Percentiles rank a stretch among this genome's conserved stretches.
These are phyloP conservation scores for Penicillium hordei DNA, from an alignment of 2,329 filamentous ascomycete genomes.

Conservation along the genomic window DNA sequence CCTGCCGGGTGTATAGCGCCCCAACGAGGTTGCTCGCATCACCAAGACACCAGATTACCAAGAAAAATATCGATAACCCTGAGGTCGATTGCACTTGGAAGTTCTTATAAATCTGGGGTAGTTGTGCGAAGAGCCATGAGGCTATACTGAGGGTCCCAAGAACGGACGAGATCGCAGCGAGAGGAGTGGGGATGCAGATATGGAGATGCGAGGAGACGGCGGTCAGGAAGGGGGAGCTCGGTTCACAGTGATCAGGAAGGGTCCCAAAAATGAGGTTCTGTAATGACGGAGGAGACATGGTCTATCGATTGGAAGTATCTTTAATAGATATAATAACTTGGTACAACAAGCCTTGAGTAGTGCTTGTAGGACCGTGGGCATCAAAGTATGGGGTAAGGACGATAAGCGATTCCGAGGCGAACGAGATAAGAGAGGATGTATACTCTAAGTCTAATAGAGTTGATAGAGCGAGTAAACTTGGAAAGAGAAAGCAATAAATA, in stretches of 20 bases:
- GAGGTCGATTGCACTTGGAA: slow-evolving; percentile 63
- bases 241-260: slow-evolving; percentile 61
- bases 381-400: slow-evolving; percentile 5
- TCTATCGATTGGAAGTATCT: background rate
- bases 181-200: slow-evolving; percentile 62
- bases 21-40: slow-evolving; percentile 64
- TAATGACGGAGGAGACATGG: slow-evolving; percentile 35
- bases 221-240: slow-evolving; percentile 57
- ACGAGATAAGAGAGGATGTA: background rate
- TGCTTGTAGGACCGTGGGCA: background rate
- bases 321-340: background rate
- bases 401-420: slow-evolving; percentile 9
- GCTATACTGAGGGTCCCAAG: slow-evolving; percentile 63
- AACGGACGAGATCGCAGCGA: slow-evolving; percentile 61
- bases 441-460: background rate
- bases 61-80: slow-evolving; percentile 64
- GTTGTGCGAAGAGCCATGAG: slow-evolving; percentile 68
- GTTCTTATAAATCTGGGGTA: slow-evolving; percentile 70
- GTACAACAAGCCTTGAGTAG: background rate
- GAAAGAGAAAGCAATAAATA: background rate
- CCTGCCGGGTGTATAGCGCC: slow-evolving; percentile 63
- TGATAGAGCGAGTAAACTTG: background rate
- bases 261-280: slow-evolving; percentile 28
- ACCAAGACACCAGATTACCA: slow-evolving; percentile 65
- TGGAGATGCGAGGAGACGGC: slow-evolving; percentile 60